Conservation (phyloP, 139 green algal genomes). For the Raphidocelis subcapitata region DNA sequence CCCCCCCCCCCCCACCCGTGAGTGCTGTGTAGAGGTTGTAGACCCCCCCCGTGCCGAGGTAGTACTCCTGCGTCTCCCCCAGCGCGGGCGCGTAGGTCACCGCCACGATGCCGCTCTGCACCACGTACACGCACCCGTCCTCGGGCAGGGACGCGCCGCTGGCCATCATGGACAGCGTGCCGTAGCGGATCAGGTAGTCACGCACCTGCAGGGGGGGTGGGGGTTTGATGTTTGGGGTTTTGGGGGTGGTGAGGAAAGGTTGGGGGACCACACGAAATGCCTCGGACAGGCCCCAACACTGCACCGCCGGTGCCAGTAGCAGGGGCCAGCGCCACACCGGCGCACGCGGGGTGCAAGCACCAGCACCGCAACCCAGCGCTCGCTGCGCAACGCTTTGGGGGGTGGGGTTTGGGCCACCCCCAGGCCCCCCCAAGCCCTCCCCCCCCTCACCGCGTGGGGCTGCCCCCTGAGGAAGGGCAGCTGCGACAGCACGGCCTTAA, state of each 20-base stretch:
- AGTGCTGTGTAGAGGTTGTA: constrained; percentile 50
- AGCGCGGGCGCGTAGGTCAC: constrained; percentile 29
- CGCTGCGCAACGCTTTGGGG: no score
- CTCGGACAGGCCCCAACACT: no score
- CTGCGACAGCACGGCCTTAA: constrained; percentile 52
- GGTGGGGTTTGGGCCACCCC: no score
- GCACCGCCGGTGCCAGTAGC: no score
- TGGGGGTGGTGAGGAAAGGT: neutral
- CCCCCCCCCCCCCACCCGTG: constrained; percentile 27
- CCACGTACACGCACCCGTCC: constrained; percentile 11
- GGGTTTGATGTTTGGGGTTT: no score
- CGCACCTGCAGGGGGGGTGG: neutral
- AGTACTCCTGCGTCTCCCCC: constrained; percentile 38
- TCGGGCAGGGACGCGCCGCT: constrained; percentile 1
- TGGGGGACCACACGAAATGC: neutral
- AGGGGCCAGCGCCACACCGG: no score
- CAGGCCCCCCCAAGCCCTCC: neutral
- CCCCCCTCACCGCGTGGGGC: constrained; percentile 25
- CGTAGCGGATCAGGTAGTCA: constrained; percentile 2
- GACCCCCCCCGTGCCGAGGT: constrained; percentile 34
- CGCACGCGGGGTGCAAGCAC: no score
- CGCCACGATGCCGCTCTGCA: constrained; percentile 21
- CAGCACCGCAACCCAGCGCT: no score
- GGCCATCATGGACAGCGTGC: constrained; percentile 13
- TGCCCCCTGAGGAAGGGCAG: constrained; percentile 63